Percentiles rank a stretch among this genome's conserved stretches.
Conservation (phyloP, 2,329 filamentous ascomycete genomes). For the Aspergillus latus region DNA sequence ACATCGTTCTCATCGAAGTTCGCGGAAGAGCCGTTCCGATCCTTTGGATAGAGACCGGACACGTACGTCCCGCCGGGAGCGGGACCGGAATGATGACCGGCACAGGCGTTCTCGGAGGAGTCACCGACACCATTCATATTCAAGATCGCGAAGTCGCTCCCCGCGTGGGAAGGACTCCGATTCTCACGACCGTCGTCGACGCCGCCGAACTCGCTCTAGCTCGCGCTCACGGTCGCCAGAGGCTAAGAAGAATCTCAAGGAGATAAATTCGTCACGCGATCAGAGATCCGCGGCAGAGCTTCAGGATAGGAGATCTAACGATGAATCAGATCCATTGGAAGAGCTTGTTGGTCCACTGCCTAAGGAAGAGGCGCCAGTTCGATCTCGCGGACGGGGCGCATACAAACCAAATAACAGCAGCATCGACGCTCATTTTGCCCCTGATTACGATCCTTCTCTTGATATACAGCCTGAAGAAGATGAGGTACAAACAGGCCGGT, state of each 20-base stretch:
- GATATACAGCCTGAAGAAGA: constrained; percentile 42
- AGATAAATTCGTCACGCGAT: neutral
- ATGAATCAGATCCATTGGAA: constrained; percentile 69
- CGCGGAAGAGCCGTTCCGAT: constrained; percentile 29
- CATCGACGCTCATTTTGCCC: constrained; percentile 79
- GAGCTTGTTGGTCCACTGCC: constrained; percentile 72
- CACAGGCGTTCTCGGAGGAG: constrained; percentile 20
- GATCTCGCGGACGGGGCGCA: constrained; percentile 69
- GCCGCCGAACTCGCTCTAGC: constrained; percentile 19
- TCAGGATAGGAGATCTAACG: constrained; percentile 17
- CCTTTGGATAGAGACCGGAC: constrained; percentile 27
- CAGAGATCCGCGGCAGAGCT: neutral
- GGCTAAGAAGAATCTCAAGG: constrained; percentile 16
- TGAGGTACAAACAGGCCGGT: constrained; percentile 61
- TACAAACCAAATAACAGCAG: constrained; percentile 57
- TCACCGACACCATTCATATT: constrained; percentile 21
- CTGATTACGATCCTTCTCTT: constrained; percentile 57
- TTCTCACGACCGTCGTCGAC: constrained; percentile 17
- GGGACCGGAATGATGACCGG: constrained; percentile 20
- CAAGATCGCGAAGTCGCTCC: constrained; percentile 25
- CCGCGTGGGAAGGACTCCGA: constrained; percentile 15
- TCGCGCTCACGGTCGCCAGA: constrained; percentile 23
- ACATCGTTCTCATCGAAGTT: constrained; percentile 29
- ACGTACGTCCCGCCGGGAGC: constrained; percentile 25
- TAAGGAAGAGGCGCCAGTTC: constrained; percentile 45